phyloP scores from a whole-genome alignment of 148 eudicot species.

The Rhododendron molle region DNA sequence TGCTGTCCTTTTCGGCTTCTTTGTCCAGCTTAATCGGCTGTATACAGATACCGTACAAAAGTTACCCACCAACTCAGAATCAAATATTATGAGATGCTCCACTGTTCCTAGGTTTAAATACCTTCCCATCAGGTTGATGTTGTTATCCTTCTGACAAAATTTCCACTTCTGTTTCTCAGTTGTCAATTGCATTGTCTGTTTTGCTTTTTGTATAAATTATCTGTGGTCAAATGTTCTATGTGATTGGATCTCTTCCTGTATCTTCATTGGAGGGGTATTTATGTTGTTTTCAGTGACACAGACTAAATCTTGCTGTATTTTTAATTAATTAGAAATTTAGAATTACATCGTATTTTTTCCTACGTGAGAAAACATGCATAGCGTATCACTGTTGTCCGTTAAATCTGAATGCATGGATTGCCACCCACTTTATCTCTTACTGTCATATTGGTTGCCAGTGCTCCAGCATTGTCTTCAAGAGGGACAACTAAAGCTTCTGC shows the following conservation, averaged over 20 bases:
- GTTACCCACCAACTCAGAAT: slow-evolving; percentile 75
- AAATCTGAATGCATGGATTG: background rate
- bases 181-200: background rate
- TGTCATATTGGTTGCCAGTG: slow-evolving; percentile 38
- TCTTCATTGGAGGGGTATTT: background rate
- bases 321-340: background rate
- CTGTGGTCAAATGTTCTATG: background rate
- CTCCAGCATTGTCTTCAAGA: slow-evolving; percentile 87
- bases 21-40: slow-evolving; percentile 87
- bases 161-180: background rate
- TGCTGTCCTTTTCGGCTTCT: slow-evolving; percentile 93
- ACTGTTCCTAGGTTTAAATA: slow-evolving; percentile 89
- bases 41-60: slow-evolving; percentile 75
- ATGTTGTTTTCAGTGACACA: background rate
- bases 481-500: slow-evolving; percentile 52
- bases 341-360: background rate
- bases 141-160: slow-evolving; percentile 1
- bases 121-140: slow-evolving; percentile 87
- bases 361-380: background rate
- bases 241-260: background rate
- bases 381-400: background rate
- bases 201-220: background rate
- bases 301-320: background rate
- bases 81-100: slow-evolving; percentile 91
- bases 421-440: background rate